Base-by-base conservation (phyloP, 1,284 basidiomycete genomes). In the Pseudozyma sp. region DNA sequence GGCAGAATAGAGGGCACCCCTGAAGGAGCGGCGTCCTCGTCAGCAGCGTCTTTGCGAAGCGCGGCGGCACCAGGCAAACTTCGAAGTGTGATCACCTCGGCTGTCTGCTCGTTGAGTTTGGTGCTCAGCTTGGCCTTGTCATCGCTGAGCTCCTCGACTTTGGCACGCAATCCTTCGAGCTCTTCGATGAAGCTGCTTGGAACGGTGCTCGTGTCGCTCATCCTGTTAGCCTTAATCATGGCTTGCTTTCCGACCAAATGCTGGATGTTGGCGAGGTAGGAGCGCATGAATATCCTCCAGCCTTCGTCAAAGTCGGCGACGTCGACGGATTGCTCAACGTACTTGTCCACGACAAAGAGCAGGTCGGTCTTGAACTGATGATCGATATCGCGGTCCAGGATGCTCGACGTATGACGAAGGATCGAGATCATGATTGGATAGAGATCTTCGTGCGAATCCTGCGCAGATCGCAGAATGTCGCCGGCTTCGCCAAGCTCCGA, bases 221-320 rank as follows among this genome's bases (percentile, higher is more conserved):
- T 81, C 5, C 86, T 79, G 55, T 86, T 87, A 10, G 81, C 79
- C 45, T 77, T 77, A 29, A 90, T 87, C 39, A 89, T 88, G 10
- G 90, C 85, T 47, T 88, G 87, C 77, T 90, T 88, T 0, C 90
- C 90, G n/a, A 90, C 90, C 72, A 92, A 87, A 59, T 89, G 87
- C 76, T 89, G 87, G 8, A 92, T 88, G n/a, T 89, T 89, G 6
- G 86, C 84, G 3, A 89, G 85, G 81, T 91, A 92, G 6, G 86
- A 86, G 54, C 88, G 88, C 78, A 92, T 86, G 80, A 91, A 89
- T 11, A 85, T 70, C 39, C 87, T 85, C 91, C 91, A 92, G 59
- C 87, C 88, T 30, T 89, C 88, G 59, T 90, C 89, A 90, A 92
- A 88, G 78, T 89, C 88, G 65, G 89, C 88, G 3, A 91, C 84